phyloP scores from a whole-genome alignment of 176 grass and related monocot species.

The Pontederia crassipes region DNA sequence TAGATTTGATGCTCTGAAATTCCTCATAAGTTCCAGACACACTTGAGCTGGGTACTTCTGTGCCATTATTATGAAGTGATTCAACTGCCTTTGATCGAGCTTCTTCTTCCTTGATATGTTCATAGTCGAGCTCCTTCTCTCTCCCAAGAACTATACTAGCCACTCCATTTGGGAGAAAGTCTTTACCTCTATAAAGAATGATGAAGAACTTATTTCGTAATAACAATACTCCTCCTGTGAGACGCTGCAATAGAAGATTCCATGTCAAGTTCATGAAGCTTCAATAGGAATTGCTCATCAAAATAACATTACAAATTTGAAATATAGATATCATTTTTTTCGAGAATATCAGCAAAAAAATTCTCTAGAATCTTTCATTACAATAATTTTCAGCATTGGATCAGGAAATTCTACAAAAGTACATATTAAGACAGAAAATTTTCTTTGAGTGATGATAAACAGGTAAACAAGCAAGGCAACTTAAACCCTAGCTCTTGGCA shows the following conservation, averaged over 20 bases:
- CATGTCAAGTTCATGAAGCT: slow-evolving; percentile 38
- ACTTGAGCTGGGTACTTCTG: slow-evolving; percentile 26
- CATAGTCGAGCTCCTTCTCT: slow-evolving; percentile 43
- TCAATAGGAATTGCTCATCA: slow-evolving; percentile 15
- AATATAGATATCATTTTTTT: no score
- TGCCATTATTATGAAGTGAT: slow-evolving; percentile 31
- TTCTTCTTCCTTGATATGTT: slow-evolving; percentile 74
- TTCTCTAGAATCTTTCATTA: no score
- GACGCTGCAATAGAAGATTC: slow-evolving; percentile 61
- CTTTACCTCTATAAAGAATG: slow-evolving; percentile 94
- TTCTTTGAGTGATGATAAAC: no score
- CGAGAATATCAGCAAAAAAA: no score
- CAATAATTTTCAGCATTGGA: no score
- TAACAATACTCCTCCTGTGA: slow-evolving; percentile 84
- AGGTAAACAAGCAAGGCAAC: no score
- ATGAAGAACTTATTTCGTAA: slow-evolving; percentile 88
- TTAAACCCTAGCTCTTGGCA: no score
- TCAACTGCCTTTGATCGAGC: slow-evolving; percentile 39
- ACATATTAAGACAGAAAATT: no score
- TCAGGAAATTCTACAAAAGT: no score
- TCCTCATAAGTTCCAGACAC: slow-evolving; percentile 53
- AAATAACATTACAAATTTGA: background rate
- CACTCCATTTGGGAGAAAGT: slow-evolving; percentile 70
- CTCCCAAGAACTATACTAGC: slow-evolving; percentile 37
- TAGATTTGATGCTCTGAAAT: slow-evolving; percentile 48